These are phyloP conservation scores for Aurantiochytrium sp. DNA, from an alignment of 108 stramenopile species.

Conservation along the genomic window DNA sequence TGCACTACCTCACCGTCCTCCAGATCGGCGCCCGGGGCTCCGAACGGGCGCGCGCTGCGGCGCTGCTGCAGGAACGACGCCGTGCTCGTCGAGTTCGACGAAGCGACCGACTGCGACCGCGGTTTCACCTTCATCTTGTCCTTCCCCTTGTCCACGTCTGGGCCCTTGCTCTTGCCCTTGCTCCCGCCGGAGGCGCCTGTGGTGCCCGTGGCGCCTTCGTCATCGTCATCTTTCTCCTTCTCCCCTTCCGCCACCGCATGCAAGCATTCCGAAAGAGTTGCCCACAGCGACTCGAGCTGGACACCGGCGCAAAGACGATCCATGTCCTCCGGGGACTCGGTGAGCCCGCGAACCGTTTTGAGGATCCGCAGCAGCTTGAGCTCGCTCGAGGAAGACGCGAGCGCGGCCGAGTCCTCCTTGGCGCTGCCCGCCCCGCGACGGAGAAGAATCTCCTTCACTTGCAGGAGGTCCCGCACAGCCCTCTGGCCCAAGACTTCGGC, in stretches of 20 bases:
- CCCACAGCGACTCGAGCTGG: slow-evolving; percentile 32
- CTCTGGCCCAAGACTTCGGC: background rate
- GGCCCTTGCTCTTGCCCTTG: background rate
- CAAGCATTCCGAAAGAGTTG: background rate
- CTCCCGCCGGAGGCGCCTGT: background rate
- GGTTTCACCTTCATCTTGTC: background rate
- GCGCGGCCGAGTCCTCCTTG: background rate
- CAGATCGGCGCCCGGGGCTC: background rate
- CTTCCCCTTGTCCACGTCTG: background rate
- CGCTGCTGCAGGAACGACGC: background rate
- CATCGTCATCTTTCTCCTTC: background rate
- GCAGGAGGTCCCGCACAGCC: background rate
- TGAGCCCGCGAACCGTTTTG: background rate
- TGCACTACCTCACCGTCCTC: background rate
- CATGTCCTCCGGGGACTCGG: slow-evolving; percentile 9
- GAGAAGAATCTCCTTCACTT: background rate
- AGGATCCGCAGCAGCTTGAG: slow-evolving; percentile 20
- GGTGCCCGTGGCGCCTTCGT: background rate
- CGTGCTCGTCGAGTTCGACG: background rate
- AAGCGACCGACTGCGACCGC: background rate
- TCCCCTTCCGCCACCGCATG: background rate
- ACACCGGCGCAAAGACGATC: background rate
- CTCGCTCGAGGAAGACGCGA: background rate
- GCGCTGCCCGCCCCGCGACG: background rate
- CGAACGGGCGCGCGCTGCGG: background rate